Evolutionary conservation across 2,329 filamentous ascomycete species (phyloP), one percentile per base, ranked within the genome.

Genomic region (Gnomoniopsis sp.): DNA sequence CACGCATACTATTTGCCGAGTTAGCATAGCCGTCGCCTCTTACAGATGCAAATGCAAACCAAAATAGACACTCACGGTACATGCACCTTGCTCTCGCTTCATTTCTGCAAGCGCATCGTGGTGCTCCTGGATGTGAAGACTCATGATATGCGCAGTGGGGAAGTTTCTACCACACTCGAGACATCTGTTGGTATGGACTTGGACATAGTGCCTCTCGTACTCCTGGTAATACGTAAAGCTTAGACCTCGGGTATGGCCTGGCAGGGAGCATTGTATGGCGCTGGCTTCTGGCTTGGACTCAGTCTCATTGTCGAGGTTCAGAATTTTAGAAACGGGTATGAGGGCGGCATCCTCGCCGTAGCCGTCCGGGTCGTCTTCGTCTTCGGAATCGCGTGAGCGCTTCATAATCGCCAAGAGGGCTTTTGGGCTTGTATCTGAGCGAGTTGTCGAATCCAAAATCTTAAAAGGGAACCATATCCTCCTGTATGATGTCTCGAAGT

Each of bases 111-210:
- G 81, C 8, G 91, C 85, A 74, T 99, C 92, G 73, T 98, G 95
- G 65, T 88, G 90, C 73, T 98, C 95, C 65, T 93, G 87, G 64
- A 96, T 93, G 70, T 99, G 95, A 49, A 98, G 74, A 58, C 82
- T 79, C 53, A 99, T 79, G 56, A 95, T 86, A 70, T 93, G 88
- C 38, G 87, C 82, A 0, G 91, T 92, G 1, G 95, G 95, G 63
- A 98, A 91, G 71, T 97, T 98, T 71, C 85, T 91, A 57, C 83
- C 80, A 71, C 95, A 99, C 68, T 92, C 88, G 11, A 87, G 77
- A 70, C 95, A 99, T 47, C 93, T 85, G 71, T 97, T 93, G 61
- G 86, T 84, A 72, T 98, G 95, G 22, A 82, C 79, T 69, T 90
- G 87, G 64, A 79, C 81, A 75, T 97, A 97, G 72, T 99, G 95